Base-by-base conservation (phyloP, 805 yeast species). In the Priceomyces medius region DNA sequence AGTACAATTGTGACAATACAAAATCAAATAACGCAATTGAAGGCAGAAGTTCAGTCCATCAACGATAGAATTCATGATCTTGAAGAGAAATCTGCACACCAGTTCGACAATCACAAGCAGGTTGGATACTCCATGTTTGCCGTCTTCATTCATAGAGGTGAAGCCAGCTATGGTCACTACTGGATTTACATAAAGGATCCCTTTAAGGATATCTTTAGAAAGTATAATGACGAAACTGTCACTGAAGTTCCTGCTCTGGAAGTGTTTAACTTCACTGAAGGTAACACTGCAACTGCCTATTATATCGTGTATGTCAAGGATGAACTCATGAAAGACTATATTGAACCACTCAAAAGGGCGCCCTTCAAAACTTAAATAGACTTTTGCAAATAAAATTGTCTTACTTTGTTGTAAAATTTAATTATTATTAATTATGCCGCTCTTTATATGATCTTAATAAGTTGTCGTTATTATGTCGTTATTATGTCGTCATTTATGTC, bases 151-250 rank as follows among this genome's bases (percentile, higher is more conserved):
- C 99, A 93, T 61, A 72, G 97, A 38, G 99, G 99, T 5, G 95
- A 89, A 54, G 98, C 97, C 0, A 82, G 88, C 38, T 91, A 87
- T 56, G 99, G 99, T 2, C 99, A 93, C 63, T 93, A 93, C 62
- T 93, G 98, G 97, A 79, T 91, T 13, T 93, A 91, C 58, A 90
- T 93, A 47, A 80, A 78, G 44, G 98, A 93, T 61, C 78, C 81
- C 2, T 74, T 74, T 47, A 71, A 74, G 14, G 74, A 77, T 20
- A 66, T 85, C 16, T 93, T 81, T 78, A 73, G 97, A 46, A 90
- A 88, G 67, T 93, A 93, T 62, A 93, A 93, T 56, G 99, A 93
- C 66, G 98, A 93, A 54, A 74, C 76, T n/a, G 95, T 93, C n/a
- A 80, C 88, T 2, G 95, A 84, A 48, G 97, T 85, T 1, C 66